Conservation (phyloP, 1,139 yeast genomes). For the Yamadazyma trypodendri region DNA sequence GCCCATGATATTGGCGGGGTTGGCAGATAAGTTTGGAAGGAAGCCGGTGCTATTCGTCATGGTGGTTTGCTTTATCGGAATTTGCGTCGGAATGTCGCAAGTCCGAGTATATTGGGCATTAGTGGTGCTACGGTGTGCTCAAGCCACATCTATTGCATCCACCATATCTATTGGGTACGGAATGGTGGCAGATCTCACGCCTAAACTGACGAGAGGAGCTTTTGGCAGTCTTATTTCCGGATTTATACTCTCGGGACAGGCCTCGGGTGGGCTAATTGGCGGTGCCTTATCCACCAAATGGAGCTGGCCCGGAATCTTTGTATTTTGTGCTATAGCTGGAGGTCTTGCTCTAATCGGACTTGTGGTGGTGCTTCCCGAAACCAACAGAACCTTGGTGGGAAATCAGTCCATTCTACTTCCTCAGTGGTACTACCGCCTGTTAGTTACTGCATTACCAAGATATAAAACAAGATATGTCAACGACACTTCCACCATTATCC, state of each 20-base stretch:
- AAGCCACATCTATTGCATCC: constrained; percentile 71
- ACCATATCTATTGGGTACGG: constrained; percentile 67
- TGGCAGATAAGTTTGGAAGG: constrained; percentile 71
- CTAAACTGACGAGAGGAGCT: constrained; percentile 61
- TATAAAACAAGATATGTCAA: constrained; percentile 17
- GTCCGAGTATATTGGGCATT: constrained; percentile 26
- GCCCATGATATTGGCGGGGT: constrained; percentile 61
- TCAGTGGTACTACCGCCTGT: constrained; percentile 39
- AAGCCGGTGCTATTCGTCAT: constrained; percentile 62
- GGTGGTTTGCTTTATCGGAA: constrained; percentile 23
- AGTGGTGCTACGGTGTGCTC: constrained; percentile 50
- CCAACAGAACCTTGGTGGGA: constrained; percentile 66
- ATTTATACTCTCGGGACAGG: constrained; percentile 66
- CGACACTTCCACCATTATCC: constrained; percentile 20
- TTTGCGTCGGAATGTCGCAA: constrained; percentile 26
- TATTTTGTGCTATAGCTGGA: constrained; percentile 66
- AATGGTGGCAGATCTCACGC: constrained; percentile 65
- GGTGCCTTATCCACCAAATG: constrained; percentile 58
- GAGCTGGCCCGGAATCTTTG: constrained; percentile 76
- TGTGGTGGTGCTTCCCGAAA: constrained; percentile 61
- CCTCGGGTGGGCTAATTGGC: constrained; percentile 75
- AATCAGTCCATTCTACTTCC: constrained; percentile 57
- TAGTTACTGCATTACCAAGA: constrained; percentile 29
- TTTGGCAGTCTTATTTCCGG: constrained; percentile 64
- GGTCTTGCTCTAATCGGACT: constrained; percentile 39